These are phyloP conservation scores for Globisporangium heterothallicum DNA, from an alignment of 352 stramenopile genomes.

Conservation along the genomic window DNA sequence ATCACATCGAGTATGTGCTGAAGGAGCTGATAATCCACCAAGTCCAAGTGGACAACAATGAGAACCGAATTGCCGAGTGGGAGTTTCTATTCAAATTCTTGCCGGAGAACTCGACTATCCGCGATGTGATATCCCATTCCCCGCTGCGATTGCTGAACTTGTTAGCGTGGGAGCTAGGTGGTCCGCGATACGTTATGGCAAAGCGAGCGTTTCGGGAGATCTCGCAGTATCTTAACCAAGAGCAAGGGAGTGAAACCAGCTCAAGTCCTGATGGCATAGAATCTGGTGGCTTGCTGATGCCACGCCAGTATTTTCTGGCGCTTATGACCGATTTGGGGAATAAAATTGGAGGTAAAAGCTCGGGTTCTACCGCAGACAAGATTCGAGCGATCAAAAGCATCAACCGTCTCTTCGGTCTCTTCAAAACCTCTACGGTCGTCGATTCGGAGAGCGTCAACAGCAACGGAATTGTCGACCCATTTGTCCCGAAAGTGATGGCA, in stretches of 20 bases:
- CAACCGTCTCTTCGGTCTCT: conserved; percentile 59
- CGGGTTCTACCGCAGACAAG: conserved; percentile 27
- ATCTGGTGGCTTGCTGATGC: conserved; percentile 42
- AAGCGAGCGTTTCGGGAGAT: conserved; percentile 56
- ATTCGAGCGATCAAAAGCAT: conserved; percentile 74
- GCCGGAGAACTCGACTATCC: conserved; percentile 48
- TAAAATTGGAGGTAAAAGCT: conserved; percentile 41
- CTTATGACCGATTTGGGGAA: conserved; percentile 80
- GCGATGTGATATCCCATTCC: conserved; percentile 51
- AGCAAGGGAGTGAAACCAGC: conserved; percentile 16
- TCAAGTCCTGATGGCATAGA: conserved; percentile 18
- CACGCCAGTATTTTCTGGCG: conserved; percentile 71
- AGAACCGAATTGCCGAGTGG: conserved; percentile 50
- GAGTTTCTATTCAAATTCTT: conserved; percentile 71
- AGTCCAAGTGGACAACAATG: conserved; percentile 40
- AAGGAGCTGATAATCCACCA: conserved; percentile 68
- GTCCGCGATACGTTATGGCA: conserved; percentile 37
- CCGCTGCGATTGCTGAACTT: conserved; percentile 52
- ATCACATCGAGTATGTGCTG: conserved; percentile 44
- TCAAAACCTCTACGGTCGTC: conserved; percentile 23
- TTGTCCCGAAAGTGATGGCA: conserved; percentile 88
- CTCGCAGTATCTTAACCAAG: conserved; percentile 36
- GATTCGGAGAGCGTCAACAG: conserved; percentile 21
- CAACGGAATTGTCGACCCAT: conserved; percentile 64
- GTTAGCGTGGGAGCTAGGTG: conserved; percentile 64